Base-by-base conservation (phyloP, 1,139 yeast genomes). In the Candida pseudoviswanathii region DNA sequence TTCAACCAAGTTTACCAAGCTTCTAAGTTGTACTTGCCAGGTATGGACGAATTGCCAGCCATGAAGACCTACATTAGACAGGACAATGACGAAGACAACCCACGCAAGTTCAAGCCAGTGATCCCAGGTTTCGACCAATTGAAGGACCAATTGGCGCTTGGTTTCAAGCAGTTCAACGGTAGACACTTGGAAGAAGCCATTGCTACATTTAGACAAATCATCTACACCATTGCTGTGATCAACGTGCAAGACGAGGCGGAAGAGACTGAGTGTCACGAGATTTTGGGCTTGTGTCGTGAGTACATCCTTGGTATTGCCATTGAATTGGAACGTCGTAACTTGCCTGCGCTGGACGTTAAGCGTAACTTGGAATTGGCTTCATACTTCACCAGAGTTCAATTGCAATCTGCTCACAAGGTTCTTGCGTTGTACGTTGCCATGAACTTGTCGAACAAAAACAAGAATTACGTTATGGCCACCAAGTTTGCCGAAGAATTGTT, bases 281-380 rank as follows among this genome's bases (percentile, higher is more conserved):
- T 91, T 2, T 73, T 95, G 58, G 75, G 77, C 27, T 77, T 88
- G 54, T 89, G 97, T 68, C 87, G 88, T 58, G 97, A 94, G 65
- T 95, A 95, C 66, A 90, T 95, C 60, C 69, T 94, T 49, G 99
- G 98, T 22, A 80, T 92, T 58, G 86, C 96, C 29, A 89, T 94
- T 57, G 99, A 95, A 69, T 78, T 94, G 56, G 82, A 82, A 50
- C 91, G 99, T 71, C 89, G 98, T 70, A 67, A 86, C 6, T 73
- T 92, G 51, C 89, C 87, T 37, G 75, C 85, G 3, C 71, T 75
- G 27, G 89, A 90, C 53, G 74, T 86, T 48, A 87, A 90, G 70
- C 86, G 98, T 55, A 91, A 89, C 64, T 78, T 95, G 63, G 99
- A 94, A 68, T 77, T 95, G 58, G 98, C 98, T 4, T 96, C 98